phyloP scores from a whole-genome alignment of 2,329 filamentous ascomycete species.

The Beauveria brongniartii region DNA sequence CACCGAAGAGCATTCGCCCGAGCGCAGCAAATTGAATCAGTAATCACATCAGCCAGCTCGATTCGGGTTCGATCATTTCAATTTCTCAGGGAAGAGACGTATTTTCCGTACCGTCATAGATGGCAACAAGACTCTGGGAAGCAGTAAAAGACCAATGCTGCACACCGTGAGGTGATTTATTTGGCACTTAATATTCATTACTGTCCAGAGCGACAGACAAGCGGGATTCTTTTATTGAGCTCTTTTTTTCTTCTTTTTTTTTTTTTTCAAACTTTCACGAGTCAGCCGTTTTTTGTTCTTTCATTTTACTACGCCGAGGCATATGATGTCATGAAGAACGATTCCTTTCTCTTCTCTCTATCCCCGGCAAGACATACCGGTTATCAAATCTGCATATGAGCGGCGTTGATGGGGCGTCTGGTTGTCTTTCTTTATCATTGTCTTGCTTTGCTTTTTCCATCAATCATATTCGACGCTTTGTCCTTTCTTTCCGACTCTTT shows the following conservation, averaged over 20 bases:
- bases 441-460: background rate
- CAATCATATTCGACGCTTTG: background rate
- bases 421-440: slow-evolving; percentile 7
- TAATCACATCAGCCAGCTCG: background rate
- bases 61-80: background rate
- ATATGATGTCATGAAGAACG: slow-evolving; percentile 1
- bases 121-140: slow-evolving; percentile 4
- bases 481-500: background rate
- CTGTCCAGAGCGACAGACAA: background rate
- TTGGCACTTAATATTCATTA: slow-evolving; percentile 6
- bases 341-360: slow-evolving; percentile 7
- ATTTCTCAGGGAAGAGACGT: background rate
- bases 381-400: slow-evolving; percentile 20
- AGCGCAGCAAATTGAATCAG: slow-evolving; percentile 13
- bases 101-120: slow-evolving; percentile 5
- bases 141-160: slow-evolving; percentile 4
- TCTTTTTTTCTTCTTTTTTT: background rate
- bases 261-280: background rate
- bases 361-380: background rate
- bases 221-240: background rate
- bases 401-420: slow-evolving; percentile 20
- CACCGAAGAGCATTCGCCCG: slow-evolving; percentile 20
- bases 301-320: background rate
- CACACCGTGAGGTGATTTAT: background rate
- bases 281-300: background rate